Conservation (phyloP, 345 rosid genomes). For the Jatropha curcas region DNA sequence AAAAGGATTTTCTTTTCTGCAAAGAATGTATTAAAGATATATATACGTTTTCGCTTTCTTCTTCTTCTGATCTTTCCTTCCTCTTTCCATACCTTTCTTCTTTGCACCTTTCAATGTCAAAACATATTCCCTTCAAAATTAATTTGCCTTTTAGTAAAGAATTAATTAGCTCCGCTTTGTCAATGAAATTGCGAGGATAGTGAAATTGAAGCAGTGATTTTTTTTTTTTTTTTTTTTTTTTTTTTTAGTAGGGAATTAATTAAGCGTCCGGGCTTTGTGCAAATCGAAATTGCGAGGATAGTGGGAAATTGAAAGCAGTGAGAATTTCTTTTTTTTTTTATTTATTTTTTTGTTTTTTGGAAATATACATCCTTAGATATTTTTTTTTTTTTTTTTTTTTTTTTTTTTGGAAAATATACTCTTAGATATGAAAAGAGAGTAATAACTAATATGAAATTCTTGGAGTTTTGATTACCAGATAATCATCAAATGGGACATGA, state of each 20-base stretch:
- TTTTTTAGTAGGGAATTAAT: too few relatives aligned
- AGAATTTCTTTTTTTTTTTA: too few relatives aligned
- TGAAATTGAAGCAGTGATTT: too few relatives aligned
- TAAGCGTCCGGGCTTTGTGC: too few relatives aligned
- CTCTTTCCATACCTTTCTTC: conserved; percentile 1
- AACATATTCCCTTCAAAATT: conserved; percentile 26
- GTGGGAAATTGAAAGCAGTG: too few relatives aligned
- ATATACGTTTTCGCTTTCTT: conserved; percentile 3
- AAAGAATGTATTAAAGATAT: not conserved
- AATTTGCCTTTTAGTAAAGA: not conserved
- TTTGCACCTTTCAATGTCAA: conserved; percentile 20
- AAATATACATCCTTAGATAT: too few relatives aligned
- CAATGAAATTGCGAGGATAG: not conserved
- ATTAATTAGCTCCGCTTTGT: conserved; percentile 25
- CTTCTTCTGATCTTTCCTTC: conserved; percentile 14
- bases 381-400: too few relatives aligned
- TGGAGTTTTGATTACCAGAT: conserved; percentile 20
- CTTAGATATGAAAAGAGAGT: not conserved
- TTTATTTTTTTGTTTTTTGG: too few relatives aligned
- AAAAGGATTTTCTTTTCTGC: conserved; percentile 31
- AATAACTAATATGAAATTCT: conserved; percentile 13
- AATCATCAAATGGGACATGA: conserved; percentile 8
- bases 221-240: too few relatives aligned
- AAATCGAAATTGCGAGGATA: too few relatives aligned
- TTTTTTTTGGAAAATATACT: not conserved